phyloP scores from a whole-genome alignment of 352 stramenopile species.

The Globisporangium okanoganense region DNA sequence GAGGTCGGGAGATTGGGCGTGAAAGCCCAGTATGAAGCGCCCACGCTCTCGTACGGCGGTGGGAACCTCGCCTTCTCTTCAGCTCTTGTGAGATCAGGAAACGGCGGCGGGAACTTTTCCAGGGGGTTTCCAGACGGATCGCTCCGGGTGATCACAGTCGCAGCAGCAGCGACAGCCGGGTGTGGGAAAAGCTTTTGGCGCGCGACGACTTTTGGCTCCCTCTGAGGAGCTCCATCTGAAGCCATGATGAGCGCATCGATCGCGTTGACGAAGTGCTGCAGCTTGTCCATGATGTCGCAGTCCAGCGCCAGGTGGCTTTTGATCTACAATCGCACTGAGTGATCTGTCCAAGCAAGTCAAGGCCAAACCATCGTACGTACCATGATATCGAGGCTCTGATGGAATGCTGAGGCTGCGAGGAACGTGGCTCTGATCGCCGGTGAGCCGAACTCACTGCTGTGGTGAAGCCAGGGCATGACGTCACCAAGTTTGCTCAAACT shows the following conservation, averaged over 20 bases:
- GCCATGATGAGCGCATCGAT: conserved; percentile 21
- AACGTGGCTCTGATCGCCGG: conserved; percentile 34
- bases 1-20: conserved; percentile 11
- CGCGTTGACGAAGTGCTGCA: conserved; percentile 33
- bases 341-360: not conserved
- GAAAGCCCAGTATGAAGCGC: conserved; percentile 22
- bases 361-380: conserved; percentile 9
- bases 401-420: conserved; percentile 32
- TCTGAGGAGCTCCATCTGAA: not conserved
- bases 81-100: conserved; percentile 26
- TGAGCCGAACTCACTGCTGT: not conserved
- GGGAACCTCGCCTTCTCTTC: conserved; percentile 21
- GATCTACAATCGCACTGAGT: conserved; percentile 14
- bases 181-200: not conserved
- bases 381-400: conserved; percentile 33
- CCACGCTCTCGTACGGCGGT: conserved; percentile 30
- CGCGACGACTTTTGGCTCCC: not conserved
- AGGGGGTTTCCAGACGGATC: not conserved
- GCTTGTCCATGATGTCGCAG: conserved; percentile 18
- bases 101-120: conserved; percentile 31
- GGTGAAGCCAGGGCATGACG: conserved; percentile 19
- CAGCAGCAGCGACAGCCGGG: conserved; percentile 6
- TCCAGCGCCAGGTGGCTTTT: conserved; percentile 27
- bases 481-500: conserved; percentile 18
- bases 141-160: not conserved